Evolutionary conservation across 768 basidiomycete species (phyloP), one percentile per base, ranked within the genome.

Genomic region (Vishniacozyma victoriae): DNA sequence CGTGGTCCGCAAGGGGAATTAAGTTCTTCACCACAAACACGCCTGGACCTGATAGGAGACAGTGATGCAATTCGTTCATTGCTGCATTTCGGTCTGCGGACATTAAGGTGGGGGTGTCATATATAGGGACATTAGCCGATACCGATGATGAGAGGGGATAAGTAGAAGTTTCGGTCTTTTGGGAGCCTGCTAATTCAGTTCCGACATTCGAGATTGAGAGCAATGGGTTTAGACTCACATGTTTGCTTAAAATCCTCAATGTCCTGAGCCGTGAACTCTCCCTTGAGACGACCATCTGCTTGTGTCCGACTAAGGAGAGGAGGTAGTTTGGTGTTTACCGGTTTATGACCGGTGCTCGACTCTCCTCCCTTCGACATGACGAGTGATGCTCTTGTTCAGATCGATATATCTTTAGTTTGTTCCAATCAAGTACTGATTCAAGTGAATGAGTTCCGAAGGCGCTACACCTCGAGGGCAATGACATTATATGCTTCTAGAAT

Each of bases 41-140:
- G 16, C 55, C 55, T 16, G 55, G 55, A 29, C 55, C 55, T 3
- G 12, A 3, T n/a, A 29, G 16, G 16, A 55, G 31, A 31, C 25
- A 40, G 22, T 41, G 14, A 25, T 55, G 38, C 3, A 50, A 31
- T 18, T 55, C 53, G 18, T 40, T 39, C 43, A 55, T 50, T 9
- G 50, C 25, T 11, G 26, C 25, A 12, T 40, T 23, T 16, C 39
- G 20, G 18, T 20, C 22, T 35, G 24, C 18, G 14, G n/a, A 14
- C 16, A 25, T 7, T 16, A 43, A 13, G 1, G 18, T 35, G 18
- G 18, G 20, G 7, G 16, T 19, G 18, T 27, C 41, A 44, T 45
- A 48, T 12, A 54, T 16, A 24, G 47, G 27, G 4, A 52, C 35
- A 22, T 48, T 44, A 15, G 23, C 24, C 9, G 22, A 23, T 24